Evolutionary conservation across 495 filamentous ascomycete species (phyloP), one percentile per base, ranked within the genome.

Genomic region (Penicillium soppii): DNA sequence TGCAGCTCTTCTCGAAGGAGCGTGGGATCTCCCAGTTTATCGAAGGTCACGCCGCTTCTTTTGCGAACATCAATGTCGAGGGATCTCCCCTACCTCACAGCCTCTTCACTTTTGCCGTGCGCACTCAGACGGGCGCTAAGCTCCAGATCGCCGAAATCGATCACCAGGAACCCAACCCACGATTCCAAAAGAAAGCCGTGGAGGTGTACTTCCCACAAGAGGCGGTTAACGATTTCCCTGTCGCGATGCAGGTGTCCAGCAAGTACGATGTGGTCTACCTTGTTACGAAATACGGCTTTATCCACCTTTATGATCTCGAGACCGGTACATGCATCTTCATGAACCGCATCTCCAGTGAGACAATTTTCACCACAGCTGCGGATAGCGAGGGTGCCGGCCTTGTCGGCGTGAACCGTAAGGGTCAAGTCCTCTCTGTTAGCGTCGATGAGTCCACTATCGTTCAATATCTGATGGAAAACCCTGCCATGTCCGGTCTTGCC

Each of bases 281-380:
- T 32, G 90, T 97, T 47, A 99, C 94, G 15, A 99, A 99, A 67
- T 99, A 97, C 65, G 94, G 94, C 35, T 99, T 97, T 73, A 97
- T 99, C 57, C 94, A 99, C 69, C 82, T 99, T 8, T 97, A 97
- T 69, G 94, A 99, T 61, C 82, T 99, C 37, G 94, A 97, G 74
- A 92, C 89, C 5, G 94, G 89, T 27, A 90, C 89, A n/a, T 94
- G 91, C 65, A 92, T 99, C 64, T 99, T 96, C 82, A 96, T 99
- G 92, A 97, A 99, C 74, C 88, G 94, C 43, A 99, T 99, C 62
- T 99, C 94, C 17, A 95, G 91, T 73, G 94, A 99, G 65, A 99
- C 94, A 0, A 97, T 99, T 63, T 99, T 99, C 73, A 92, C 91
- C 13, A 96, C 91, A 10, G 85, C 91, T 5, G 72, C 84, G 12